phyloP scores from a whole-genome alignment of 768 basidiomycete species.

The Naganishia onofrii region DNA sequence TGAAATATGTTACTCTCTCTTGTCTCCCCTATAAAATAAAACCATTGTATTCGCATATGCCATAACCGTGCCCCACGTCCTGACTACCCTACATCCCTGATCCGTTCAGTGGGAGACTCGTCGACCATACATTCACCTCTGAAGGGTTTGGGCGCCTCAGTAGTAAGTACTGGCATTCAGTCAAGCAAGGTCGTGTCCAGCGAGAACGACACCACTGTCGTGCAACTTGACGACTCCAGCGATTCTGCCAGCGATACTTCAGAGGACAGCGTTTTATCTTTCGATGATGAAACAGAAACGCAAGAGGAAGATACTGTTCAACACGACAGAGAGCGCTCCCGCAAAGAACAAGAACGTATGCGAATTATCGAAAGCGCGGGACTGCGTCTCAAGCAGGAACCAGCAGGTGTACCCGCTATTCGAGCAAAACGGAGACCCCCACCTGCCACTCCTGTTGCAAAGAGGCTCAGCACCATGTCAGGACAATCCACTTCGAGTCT shows the following conservation, averaged over 20 bases:
- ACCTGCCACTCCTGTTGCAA: constrained; percentile 39
- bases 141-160: too few species aligned
- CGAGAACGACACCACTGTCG: constrained; percentile 22
- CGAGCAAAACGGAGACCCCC: constrained; percentile 38
- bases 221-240: constrained; percentile 46
- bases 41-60: constrained; percentile 18
- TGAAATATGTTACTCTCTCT: constrained; percentile 63
- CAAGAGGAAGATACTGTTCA: background rate
- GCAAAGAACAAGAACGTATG: constrained; percentile 70
- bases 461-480: constrained; percentile 55
- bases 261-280: constrained; percentile 57
- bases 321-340: constrained; percentile 53
- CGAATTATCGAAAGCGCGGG: constrained; percentile 87
- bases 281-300: constrained; percentile 42
- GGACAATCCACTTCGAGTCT: constrained; percentile 38
- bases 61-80: constrained; percentile 35
- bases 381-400: constrained; percentile 68
- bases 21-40: constrained; percentile 29
- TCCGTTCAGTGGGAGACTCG: background rate
- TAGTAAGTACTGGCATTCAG: background rate
- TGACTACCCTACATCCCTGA: too few species aligned
- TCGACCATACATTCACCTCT: background rate
- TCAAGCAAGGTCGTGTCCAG: background rate
- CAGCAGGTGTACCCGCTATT: constrained; percentile 54
- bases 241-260: constrained; percentile 40